Evolutionary conservation across 139 green algal genomes (phyloP).

Genomic region (Coelastrella sp.): DNA sequence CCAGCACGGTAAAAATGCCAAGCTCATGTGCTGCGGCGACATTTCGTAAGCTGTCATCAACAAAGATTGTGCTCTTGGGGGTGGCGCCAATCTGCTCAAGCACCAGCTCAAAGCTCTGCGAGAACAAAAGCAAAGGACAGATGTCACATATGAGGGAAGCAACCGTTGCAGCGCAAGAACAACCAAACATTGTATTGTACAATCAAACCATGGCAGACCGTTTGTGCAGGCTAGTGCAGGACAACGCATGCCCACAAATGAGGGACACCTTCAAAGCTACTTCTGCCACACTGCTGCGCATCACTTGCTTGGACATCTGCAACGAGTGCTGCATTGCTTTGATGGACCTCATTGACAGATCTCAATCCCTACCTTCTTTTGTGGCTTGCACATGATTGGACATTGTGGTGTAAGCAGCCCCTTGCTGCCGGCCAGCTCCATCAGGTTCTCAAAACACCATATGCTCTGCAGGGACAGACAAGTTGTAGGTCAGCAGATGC

Average conservation of each 20-base stretch:
- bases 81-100: constrained; percentile 60
- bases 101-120: constrained; percentile 70
- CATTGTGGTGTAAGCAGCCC: constrained; percentile 55
- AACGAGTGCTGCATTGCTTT: too few species aligned
- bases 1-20: constrained; percentile 74
- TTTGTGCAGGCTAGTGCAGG: too few species aligned
- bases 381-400: constrained; percentile 85
- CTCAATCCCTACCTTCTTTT: constrained; percentile 3
- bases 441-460: constrained; percentile 84
- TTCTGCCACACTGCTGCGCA: too few species aligned
- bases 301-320: too few species aligned
- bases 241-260: too few species aligned
- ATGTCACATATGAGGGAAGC: too few species aligned
- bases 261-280: too few species aligned
- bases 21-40: constrained; percentile 70
- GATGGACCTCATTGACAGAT: too few species aligned
- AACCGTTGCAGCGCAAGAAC: too few species aligned
- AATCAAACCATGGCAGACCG: too few species aligned
- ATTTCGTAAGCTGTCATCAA: constrained; percentile 88
- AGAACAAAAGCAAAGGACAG: neutral
- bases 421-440: constrained; percentile 54
- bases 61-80: constrained; percentile 69
- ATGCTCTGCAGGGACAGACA: constrained; percentile 59
- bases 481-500: neutral
- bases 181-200: too few species aligned